These are phyloP conservation scores for Penicillium ucsense DNA, from an alignment of 495 filamentous ascomycete species.

Conservation along the genomic window DNA sequence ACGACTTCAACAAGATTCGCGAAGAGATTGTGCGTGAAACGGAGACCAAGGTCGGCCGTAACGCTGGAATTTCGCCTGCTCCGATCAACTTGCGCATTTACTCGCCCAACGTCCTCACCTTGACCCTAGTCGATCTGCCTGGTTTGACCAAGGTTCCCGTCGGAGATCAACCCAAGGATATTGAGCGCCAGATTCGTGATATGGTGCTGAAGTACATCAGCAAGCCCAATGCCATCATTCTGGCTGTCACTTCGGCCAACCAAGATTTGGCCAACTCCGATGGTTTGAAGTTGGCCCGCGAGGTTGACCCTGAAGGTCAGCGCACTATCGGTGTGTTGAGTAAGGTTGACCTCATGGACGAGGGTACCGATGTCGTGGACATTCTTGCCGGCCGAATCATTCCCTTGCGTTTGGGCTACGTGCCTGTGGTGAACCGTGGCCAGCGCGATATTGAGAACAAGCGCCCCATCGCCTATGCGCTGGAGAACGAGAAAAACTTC, in stretches of 20 bases:
- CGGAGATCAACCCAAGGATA: constrained; percentile 96
- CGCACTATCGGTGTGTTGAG: constrained; percentile 97
- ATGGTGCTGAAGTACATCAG: constrained; percentile 99
- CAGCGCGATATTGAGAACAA: constrained; percentile 98
- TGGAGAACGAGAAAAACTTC: constrained; percentile 93
- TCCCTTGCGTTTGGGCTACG: constrained; percentile 89
- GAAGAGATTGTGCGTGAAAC: constrained; percentile 98
- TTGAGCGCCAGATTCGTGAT: constrained; percentile 92
- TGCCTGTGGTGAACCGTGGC: constrained; percentile 98
- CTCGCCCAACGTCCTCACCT: constrained; percentile 94
- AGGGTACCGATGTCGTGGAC: constrained; percentile 97
- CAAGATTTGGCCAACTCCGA: constrained; percentile 98
- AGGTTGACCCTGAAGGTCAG: constrained; percentile 97
- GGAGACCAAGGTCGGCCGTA: constrained; percentile 88
- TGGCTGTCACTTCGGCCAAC: constrained; percentile 94
- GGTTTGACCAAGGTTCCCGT: constrained; percentile 97
- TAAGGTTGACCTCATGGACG: constrained; percentile 99
- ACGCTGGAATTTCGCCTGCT: constrained; percentile 90
- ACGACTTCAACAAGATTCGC: constrained; percentile 98
- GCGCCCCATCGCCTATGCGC: constrained; percentile 80
- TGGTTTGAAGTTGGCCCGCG: constrained; percentile 89
- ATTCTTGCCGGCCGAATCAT: constrained; percentile 98
- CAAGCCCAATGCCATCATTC: constrained; percentile 95
- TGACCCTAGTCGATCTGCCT: constrained; percentile 95
- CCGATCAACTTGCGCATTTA: constrained; percentile 98